Evolutionary conservation across 129 eudicot genomes (phyloP).

Genomic region (Centrapalus pauciflorus): DNA sequence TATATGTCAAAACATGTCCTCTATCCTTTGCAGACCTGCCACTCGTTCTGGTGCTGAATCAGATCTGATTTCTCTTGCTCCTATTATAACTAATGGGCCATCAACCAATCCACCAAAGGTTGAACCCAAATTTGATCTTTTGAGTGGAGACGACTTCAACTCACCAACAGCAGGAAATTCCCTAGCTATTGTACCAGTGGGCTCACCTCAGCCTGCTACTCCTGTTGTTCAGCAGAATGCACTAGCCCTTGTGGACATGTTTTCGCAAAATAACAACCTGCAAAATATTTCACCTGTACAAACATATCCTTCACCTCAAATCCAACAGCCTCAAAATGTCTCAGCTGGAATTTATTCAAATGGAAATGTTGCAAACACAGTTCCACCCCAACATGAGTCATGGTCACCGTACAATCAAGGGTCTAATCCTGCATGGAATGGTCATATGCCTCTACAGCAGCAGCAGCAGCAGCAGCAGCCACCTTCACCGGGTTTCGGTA

Average conservation of each 20-base stretch:
- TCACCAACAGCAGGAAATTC: conserved; percentile 49
- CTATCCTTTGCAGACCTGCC: conserved; percentile 39
- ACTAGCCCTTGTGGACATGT: conserved; percentile 72
- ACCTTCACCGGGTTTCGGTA: conserved; percentile 59
- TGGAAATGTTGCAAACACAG: conserved; percentile 36
- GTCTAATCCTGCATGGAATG: conserved; percentile 52
- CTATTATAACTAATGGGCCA: conserved; percentile 38
- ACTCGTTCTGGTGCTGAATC: conserved; percentile 26
- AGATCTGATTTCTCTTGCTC: conserved; percentile 49
- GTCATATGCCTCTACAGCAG: conserved; percentile 47
- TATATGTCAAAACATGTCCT: too few species aligned
- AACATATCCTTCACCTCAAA: conserved; percentile 38
- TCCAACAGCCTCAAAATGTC: conserved; percentile 38
- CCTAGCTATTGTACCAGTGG: conserved; percentile 71
- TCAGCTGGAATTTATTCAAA: conserved; percentile 48
- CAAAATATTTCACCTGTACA: conserved; percentile 31
- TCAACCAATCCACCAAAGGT: conserved; percentile 37
- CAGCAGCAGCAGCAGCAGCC: conserved; percentile 56
- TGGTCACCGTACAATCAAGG: conserved; percentile 45
- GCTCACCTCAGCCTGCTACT: conserved; percentile 56
- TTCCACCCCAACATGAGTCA: conserved; percentile 32
- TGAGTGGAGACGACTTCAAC: conserved; percentile 80
- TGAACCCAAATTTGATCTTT: conserved; percentile 57
- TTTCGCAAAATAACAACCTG: conserved; percentile 33
- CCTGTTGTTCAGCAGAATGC: conserved; percentile 60